A percentile compares a stretch with the other conserved stretches of the same genome.
Conservation (phyloP, 2,329 filamentous ascomycete genomes). For the Emericellopsis atlantica region DNA sequence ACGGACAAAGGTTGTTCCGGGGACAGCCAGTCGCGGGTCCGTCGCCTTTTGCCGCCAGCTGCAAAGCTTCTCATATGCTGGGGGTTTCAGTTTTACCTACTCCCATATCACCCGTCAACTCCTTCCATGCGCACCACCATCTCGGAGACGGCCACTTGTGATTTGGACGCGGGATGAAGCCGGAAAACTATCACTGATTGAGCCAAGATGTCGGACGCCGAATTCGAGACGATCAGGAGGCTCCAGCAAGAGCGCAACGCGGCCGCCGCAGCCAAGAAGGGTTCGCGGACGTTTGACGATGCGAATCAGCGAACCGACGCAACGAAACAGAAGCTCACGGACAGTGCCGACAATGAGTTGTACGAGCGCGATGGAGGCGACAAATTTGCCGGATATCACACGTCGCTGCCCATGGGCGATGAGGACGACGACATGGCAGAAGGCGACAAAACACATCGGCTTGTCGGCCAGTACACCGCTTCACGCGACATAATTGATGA, state of each 20-base stretch:
- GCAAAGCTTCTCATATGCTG: too few species aligned
- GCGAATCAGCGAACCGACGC: slow-evolving; percentile 75
- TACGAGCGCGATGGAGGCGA: slow-evolving; percentile 70
- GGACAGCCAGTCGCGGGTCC: too few species aligned
- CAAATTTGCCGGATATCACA: slow-evolving; percentile 82
- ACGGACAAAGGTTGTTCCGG: too few species aligned
- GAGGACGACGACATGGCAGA: slow-evolving; percentile 71
- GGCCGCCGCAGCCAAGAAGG: slow-evolving; percentile 64
- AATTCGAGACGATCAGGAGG: slow-evolving; percentile 78
- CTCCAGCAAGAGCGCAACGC: slow-evolving; percentile 90
- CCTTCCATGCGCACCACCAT: slow-evolving; percentile 22
- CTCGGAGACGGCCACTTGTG: slow-evolving; percentile 19
- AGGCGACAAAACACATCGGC: slow-evolving; percentile 57
- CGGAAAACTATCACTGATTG: slow-evolving; percentile 10
- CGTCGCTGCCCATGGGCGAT: slow-evolving; percentile 69
- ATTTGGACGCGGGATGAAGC: slow-evolving; percentile 29
- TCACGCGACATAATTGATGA: slow-evolving; percentile 88
- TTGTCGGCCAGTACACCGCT: slow-evolving; percentile 94
- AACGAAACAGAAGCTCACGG: slow-evolving; percentile 84
- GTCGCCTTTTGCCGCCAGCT: too few species aligned
- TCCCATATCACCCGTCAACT: slow-evolving; percentile 2
- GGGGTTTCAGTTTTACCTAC: too few species aligned
- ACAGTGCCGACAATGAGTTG: slow-evolving; percentile 76
- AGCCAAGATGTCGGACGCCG: slow-evolving; percentile 57
- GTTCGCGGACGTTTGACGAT: slow-evolving; percentile 65